Evolutionary conservation across 179 eudicot species (phyloP).

Genomic region (Drosera spatulata): DNA sequence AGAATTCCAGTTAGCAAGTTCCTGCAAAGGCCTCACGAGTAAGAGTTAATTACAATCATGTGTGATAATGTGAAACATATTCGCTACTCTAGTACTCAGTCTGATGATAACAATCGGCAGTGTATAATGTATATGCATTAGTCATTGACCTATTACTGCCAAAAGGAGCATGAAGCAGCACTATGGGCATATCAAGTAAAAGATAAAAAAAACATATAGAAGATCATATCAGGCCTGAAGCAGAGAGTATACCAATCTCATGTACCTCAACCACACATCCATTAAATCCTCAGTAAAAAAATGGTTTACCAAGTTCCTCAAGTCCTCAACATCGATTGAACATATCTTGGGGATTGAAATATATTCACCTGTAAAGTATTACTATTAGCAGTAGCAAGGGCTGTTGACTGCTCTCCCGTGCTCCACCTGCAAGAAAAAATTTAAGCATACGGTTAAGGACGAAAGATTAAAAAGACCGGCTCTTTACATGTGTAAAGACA

Average conservation of each 20-base stretch:
- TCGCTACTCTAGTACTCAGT: not conserved
- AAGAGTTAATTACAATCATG: not conserved
- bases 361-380: conserved; percentile 45
- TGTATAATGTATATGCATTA: too few relatives aligned
- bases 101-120: not conserved
- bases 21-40: conserved; percentile 30
- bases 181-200: too few relatives aligned
- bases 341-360: not conserved
- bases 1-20: conserved; percentile 68
- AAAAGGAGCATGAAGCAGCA: too few relatives aligned
- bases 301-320: not conserved
- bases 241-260: too few relatives aligned
- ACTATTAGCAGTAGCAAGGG: conserved; percentile 69
- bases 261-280: not conserved
- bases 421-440: conserved; percentile 48
- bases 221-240: too few relatives aligned
- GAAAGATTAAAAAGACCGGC: not conserved
- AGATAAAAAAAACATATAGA: too few relatives aligned
- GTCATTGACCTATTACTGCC: not conserved
- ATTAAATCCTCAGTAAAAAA: not conserved
- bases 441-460: not conserved
- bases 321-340: not conserved
- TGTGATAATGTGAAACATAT: not conserved
- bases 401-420: conserved; percentile 94
- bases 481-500: not conserved